phyloP scores from a whole-genome alignment of 441 rosid species.

The Adansonia madagascariensis region DNA sequence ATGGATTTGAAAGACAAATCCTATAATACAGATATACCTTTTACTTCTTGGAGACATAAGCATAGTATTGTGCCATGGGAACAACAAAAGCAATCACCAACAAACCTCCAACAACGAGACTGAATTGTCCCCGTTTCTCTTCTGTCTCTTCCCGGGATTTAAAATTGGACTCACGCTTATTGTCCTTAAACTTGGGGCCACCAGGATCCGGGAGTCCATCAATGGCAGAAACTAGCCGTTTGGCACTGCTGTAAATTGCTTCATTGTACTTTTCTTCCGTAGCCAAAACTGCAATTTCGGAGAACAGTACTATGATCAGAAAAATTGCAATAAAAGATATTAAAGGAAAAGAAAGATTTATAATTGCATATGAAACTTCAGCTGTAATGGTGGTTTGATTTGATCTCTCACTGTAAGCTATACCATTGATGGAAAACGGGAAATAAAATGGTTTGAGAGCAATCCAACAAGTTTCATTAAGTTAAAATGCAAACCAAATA shows the following conservation, averaged over 20 bases:
- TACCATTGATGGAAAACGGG: not conserved
- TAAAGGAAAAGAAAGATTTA: not conserved
- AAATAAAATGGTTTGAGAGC: not conserved
- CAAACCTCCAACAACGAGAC: constrained; percentile 90
- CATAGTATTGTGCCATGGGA: constrained; percentile 97
- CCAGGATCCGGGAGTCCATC: constrained; percentile 96
- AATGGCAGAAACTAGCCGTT: constrained; percentile 82
- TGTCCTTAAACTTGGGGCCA: constrained; percentile 70
- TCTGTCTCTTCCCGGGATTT: constrained; percentile 87
- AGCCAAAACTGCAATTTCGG: constrained; percentile 69
- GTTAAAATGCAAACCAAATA: constrained; percentile 7
- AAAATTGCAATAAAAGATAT: not conserved
- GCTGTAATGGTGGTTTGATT: not conserved
- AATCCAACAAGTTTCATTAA: not conserved
- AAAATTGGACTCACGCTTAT: constrained; percentile 87
- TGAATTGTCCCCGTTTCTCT: constrained; percentile 93
- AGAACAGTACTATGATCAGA: constrained; percentile 5
- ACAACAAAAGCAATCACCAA: constrained; percentile 91
- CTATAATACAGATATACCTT: constrained; percentile 17
- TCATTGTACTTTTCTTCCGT: constrained; percentile 96
- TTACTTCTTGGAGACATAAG: constrained; percentile 87
- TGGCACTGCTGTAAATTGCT: constrained; percentile 79
- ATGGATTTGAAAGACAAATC: constrained; percentile 25
- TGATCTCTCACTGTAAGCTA: not conserved
- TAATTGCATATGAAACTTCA: not conserved